A percentile compares a stretch with the other conserved stretches of the same genome.
phyloP scores from a whole-genome alignment of 2,329 filamentous ascomycete species.

The Plenodomus tracheiphilus region DNA sequence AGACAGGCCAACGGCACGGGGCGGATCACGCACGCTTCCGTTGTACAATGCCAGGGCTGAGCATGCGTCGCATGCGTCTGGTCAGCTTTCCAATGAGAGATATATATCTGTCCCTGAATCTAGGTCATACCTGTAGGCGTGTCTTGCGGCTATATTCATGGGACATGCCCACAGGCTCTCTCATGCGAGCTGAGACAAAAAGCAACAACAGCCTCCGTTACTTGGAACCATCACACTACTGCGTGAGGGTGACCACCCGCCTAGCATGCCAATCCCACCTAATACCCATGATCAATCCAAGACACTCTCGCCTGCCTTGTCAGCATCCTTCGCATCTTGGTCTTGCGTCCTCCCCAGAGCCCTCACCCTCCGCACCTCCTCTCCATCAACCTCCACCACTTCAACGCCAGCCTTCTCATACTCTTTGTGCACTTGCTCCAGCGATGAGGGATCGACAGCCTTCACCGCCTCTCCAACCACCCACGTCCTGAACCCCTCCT shows the following conservation, averaged over 20 bases:
- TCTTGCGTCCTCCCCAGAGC: slow-evolving; percentile 8
- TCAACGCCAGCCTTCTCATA: slow-evolving; percentile 63
- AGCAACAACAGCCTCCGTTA: too few species aligned
- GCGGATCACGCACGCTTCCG: slow-evolving; percentile 7
- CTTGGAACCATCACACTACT: too few species aligned
- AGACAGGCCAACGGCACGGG: slow-evolving; percentile 12
- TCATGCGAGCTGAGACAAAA: too few species aligned
- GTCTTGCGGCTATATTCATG: too few species aligned
- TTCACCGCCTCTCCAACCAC: slow-evolving; percentile 78
- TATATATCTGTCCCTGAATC: too few species aligned
- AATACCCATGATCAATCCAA: slow-evolving; percentile 1
- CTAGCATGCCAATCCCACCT: neutral
- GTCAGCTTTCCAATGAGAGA: too few species aligned
- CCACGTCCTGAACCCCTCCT: slow-evolving; percentile 75
- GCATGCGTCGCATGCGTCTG: neutral
- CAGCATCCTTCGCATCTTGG: slow-evolving; percentile 5
- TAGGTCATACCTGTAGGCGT: too few species aligned
- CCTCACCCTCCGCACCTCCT: slow-evolving; percentile 59
- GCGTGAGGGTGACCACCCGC: too few species aligned
- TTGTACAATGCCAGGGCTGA: neutral
- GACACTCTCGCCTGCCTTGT: slow-evolving; percentile 6
- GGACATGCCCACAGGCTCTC: too few species aligned
- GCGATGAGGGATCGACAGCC: slow-evolving; percentile 66
- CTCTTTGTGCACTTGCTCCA: slow-evolving; percentile 59
- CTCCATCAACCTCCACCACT: slow-evolving; percentile 62